phyloP scores from a whole-genome alignment of 2,329 filamentous ascomycete genomes.

The Coniochaeta sp. region DNA sequence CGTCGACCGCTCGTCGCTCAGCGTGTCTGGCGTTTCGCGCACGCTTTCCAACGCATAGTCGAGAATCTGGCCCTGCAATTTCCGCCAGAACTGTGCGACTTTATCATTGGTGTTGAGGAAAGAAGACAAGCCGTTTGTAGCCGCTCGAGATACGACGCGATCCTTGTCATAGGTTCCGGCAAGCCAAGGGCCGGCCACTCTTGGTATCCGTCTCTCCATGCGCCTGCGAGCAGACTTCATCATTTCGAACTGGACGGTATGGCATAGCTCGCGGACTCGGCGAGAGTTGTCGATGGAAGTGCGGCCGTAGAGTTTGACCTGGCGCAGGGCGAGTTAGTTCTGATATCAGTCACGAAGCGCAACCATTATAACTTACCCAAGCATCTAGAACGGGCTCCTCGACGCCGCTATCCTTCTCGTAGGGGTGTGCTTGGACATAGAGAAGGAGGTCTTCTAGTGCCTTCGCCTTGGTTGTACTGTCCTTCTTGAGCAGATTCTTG shows the following conservation, averaged over 20 bases:
- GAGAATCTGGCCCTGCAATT: slow-evolving; percentile 74
- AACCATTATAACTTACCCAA: slow-evolving; percentile 56
- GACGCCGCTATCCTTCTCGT: slow-evolving; percentile 50
- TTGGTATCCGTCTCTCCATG: slow-evolving; percentile 72
- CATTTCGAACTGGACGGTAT: slow-evolving; percentile 61
- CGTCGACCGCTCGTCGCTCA: slow-evolving; percentile 85
- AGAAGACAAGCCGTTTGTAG: slow-evolving; percentile 64
- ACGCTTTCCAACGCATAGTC: slow-evolving; percentile 76
- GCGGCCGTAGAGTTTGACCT: slow-evolving; percentile 83
- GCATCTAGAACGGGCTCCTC: slow-evolving; percentile 81
- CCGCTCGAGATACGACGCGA: slow-evolving; percentile 65
- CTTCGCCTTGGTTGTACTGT: slow-evolving; percentile 84
- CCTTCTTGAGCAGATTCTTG: slow-evolving; percentile 89
- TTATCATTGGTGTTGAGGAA: slow-evolving; percentile 81
- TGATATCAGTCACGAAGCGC: background rate
- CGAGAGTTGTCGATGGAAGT: slow-evolving; percentile 85
- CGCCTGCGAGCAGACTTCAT: slow-evolving; percentile 66
- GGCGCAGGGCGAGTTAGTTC: slow-evolving; percentile 10
- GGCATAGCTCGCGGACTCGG: slow-evolving; percentile 79
- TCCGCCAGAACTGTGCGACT: slow-evolving; percentile 65
- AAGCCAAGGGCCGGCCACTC: slow-evolving; percentile 82
- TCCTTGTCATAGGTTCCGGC: slow-evolving; percentile 85
- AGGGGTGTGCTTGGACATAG: slow-evolving; percentile 49
- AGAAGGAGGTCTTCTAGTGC: slow-evolving; percentile 77
- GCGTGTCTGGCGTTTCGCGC: slow-evolving; percentile 69